Percentiles rank a stretch among this genome's conserved stretches.
Evolutionary conservation across 192 early-diverging fungal genomes (phyloP).

Genomic region (Coemansia sp.): DNA sequence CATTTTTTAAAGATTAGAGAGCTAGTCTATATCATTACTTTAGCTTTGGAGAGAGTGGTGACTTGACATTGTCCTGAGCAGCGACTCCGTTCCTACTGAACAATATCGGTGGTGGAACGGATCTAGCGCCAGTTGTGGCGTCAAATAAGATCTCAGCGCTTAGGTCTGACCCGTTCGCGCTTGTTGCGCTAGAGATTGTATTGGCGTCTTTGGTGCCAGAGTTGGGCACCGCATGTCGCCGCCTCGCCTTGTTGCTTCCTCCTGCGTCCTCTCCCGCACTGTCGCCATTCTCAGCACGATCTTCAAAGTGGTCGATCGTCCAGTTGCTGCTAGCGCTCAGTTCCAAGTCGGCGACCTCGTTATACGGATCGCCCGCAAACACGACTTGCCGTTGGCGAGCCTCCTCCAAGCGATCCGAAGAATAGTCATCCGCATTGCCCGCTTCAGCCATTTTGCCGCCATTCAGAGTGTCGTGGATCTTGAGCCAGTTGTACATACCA

Average conservation of each 20-base stretch:
- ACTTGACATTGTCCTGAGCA: background rate
- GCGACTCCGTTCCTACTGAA: background rate
- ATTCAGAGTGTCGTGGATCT: constrained; percentile 50
- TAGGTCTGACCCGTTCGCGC: background rate
- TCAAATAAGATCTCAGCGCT: background rate
- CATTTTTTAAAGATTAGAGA: background rate
- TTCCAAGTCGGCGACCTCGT: constrained; percentile 14
- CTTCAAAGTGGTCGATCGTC: background rate
- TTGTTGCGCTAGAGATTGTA: background rate
- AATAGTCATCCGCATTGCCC: background rate
- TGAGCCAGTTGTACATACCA: constrained; percentile 69
- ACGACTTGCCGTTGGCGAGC: constrained; percentile 24
- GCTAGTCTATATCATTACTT: background rate
- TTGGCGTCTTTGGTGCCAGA: background rate
- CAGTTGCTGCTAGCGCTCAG: background rate
- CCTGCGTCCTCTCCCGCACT: constrained; percentile 5
- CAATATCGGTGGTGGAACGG: background rate
- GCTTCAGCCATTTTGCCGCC: background rate
- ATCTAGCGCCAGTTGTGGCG: background rate
- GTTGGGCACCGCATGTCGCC: constrained; percentile 17
- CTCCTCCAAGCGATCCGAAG: constrained; percentile 5
- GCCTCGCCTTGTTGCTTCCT: constrained; percentile 13
- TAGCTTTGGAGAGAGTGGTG: background rate
- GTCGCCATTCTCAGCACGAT: constrained; percentile 4
- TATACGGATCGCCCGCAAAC: constrained; percentile 30